These are phyloP conservation scores for Trichomonascus vanleenenianus DNA, from an alignment of 805 yeast species.

Conservation along the genomic window DNA sequence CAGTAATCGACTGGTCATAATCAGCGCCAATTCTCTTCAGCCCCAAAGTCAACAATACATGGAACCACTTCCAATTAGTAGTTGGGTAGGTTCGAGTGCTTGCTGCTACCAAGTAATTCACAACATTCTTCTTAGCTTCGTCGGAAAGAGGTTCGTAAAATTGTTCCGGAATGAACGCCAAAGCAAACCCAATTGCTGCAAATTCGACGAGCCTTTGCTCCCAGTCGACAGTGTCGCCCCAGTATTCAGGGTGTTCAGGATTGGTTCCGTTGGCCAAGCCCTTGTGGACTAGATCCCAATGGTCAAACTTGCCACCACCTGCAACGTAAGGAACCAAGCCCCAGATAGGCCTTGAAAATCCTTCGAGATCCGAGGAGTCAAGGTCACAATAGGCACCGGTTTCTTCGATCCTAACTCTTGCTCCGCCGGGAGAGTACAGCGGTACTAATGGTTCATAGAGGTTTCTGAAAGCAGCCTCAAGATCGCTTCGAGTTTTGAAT, in stretches of 20 bases:
- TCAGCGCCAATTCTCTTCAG: constrained; percentile 21
- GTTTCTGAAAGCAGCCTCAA: constrained; percentile 9
- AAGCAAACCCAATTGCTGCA: constrained; percentile 26
- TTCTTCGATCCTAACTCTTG: constrained; percentile 16
- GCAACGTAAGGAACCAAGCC: constrained; percentile 25
- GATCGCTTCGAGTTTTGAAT: constrained; percentile 12
- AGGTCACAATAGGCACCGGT: constrained; percentile 23
- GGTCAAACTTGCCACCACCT: constrained; percentile 21
- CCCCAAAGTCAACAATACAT: constrained; percentile 24
- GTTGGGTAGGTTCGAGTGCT: constrained; percentile 11
- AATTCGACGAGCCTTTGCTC: constrained; percentile 33
- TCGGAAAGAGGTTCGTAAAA: constrained; percentile 24
- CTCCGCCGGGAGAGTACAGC: constrained; percentile 13
- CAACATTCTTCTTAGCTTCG: constrained; percentile 15
- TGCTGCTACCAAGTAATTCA: constrained; percentile 15
- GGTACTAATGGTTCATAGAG: constrained; percentile 12
- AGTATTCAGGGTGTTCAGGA: constrained; percentile 24
- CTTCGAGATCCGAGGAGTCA: constrained; percentile 25
- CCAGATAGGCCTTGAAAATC: constrained; percentile 28
- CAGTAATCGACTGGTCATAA: constrained; percentile 13
- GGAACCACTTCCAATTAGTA: constrained; percentile 23
- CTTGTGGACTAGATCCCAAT: constrained; percentile 21
- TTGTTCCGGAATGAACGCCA: constrained; percentile 21
- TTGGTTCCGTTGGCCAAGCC: constrained; percentile 27
- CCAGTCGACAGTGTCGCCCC: constrained; percentile 21